Evolutionary conservation across 352 stramenopile species (phyloP).

Genomic region (Globisporangium lucens): DNA sequence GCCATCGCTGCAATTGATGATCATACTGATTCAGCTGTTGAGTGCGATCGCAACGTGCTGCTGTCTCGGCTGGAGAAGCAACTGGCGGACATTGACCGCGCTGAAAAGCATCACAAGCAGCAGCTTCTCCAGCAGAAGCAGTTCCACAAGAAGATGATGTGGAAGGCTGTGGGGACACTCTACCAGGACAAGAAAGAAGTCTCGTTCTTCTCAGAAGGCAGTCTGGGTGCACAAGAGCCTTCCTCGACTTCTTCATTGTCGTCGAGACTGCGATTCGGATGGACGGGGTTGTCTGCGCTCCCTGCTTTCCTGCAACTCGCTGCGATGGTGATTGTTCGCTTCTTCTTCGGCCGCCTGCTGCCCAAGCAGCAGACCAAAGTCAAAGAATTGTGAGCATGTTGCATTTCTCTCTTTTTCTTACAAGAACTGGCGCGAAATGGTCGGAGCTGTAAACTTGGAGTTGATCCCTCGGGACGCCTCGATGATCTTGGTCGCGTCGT

Average conservation of each 20-base stretch:
- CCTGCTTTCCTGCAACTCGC: slow-evolving; percentile 3
- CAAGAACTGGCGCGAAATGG: slow-evolving; percentile 80
- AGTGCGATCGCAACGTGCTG: slow-evolving; percentile 4
- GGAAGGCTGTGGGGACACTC: slow-evolving; percentile 55
- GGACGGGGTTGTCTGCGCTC: background rate
- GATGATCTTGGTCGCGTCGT: slow-evolving; percentile 74
- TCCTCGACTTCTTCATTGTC: background rate
- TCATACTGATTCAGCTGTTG: background rate
- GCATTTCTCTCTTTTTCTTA: slow-evolving; percentile 19
- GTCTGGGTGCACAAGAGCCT: background rate
- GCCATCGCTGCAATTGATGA: slow-evolving; percentile 27
- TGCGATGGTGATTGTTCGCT: background rate
- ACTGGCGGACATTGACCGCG: slow-evolving; percentile 42
- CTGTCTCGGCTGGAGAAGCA: slow-evolving; percentile 43
- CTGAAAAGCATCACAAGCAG: slow-evolving; percentile 41
- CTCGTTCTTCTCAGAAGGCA: background rate
- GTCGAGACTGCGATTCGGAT: slow-evolving; percentile 1
- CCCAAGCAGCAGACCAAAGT: slow-evolving; percentile 5
- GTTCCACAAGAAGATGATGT: slow-evolving; percentile 83
- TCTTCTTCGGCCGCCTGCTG: slow-evolving; percentile 11
- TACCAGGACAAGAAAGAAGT: slow-evolving; percentile 68
- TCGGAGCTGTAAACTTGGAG: slow-evolving; percentile 83
- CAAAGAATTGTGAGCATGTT: slow-evolving; percentile 11
- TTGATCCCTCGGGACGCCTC: slow-evolving; percentile 74
- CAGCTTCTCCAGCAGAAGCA: slow-evolving; percentile 33